Base-by-base conservation (phyloP, 2,329 filamentous ascomycete species). In the Trichoderma koningiopsis region DNA sequence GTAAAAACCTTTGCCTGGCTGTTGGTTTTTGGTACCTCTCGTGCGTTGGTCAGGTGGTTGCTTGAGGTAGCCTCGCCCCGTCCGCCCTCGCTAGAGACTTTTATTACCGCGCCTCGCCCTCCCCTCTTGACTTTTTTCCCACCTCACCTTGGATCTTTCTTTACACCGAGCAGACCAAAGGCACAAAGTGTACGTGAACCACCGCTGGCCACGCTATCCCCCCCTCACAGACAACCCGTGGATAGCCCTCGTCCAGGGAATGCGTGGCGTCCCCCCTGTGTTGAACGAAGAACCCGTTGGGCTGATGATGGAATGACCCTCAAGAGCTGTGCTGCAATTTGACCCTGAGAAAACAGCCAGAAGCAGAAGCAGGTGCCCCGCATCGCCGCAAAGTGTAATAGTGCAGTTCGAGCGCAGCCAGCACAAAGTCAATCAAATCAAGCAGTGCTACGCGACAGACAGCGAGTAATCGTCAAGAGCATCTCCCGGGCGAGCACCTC, bases 71-170 rank as follows among this genome's bases (percentile, higher is more conserved):
- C 68, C 64, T 70, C 68, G 63, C 68, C 68, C 68, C 61, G 61
- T 58, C 40, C 64, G 52, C 52, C 63, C 55, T 62, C 58, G 58
- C 68, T 70, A 57, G 68, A 59, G 63, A 68, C 68, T 70, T 69
- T 70, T 70, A 70, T 70, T 70, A 70, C 68, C 62, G 68, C 68
- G 68, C 68, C 63, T 68, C 68, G 68, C 68, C 63, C 68, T 70
- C 68, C 68, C 68, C 68, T 70, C 68, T 31, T 66, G 35, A 70
- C 19, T 35, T 61, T 62, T 57, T 3, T 70, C 37, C 61, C 24
- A 58, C 57, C 56, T 70, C 68, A 70, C 68, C 68, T 70, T 68
- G 68, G 68, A 70, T 47, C 68, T 56, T 57, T 62, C 64, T 59
- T 70, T 70, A 57, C 68, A 70, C 68, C 68, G 68, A 70, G 68